Conservation (phyloP, 163 green algal genomes). For the Scenedesmus sp. region DNA sequence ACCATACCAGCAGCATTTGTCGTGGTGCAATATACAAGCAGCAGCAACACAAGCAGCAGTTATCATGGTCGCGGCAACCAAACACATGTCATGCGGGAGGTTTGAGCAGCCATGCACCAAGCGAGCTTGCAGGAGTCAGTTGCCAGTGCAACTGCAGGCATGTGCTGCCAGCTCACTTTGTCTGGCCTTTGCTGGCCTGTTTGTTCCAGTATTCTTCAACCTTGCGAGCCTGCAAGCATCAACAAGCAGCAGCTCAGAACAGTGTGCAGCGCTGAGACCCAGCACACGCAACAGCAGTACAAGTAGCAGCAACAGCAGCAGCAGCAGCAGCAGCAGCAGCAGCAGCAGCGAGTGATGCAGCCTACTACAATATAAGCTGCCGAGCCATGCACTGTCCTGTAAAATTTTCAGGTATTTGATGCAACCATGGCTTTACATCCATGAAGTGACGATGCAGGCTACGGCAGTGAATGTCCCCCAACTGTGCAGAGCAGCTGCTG, state of each 20-base stretch:
- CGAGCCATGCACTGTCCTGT: neutral
- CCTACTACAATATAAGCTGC: neutral
- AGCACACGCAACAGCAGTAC: no score
- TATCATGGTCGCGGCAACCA: neutral
- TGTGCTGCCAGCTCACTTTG: constrained; percentile 21
- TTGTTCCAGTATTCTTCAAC: constrained; percentile 58
- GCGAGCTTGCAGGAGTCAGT: no score
- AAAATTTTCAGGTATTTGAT: neutral
- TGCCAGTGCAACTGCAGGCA: neutral
- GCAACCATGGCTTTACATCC: neutral
- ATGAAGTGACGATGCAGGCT: neutral
- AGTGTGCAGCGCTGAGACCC: no score
- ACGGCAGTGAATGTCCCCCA: neutral
- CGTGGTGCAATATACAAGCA: no score
- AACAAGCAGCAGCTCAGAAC: neutral
- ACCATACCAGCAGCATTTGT: neutral
- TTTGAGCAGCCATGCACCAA: neutral
- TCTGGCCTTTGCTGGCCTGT: constrained; percentile 41
- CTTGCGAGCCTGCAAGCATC: constrained; percentile 41
- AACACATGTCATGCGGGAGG: neutral
- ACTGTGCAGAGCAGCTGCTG: neutral
- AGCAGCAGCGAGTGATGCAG: neutral
- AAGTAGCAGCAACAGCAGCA: neutral
- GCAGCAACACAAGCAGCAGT: no score
- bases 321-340: constrained; percentile 7